These are phyloP conservation scores for Sarocladium oryzae DNA, from an alignment of 2,329 filamentous ascomycete genomes.

Conservation along the genomic window DNA sequence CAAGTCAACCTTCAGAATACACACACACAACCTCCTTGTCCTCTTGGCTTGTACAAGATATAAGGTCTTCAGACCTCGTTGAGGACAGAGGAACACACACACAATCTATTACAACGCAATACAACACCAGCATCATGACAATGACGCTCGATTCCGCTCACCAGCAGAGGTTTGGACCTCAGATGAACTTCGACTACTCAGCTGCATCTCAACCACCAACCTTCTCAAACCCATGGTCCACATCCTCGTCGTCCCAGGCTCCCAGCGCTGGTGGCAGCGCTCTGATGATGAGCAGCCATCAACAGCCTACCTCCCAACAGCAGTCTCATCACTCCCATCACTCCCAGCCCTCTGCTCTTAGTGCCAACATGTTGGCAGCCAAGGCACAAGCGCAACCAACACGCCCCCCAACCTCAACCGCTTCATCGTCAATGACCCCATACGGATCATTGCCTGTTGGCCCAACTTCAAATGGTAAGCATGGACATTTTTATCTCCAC, in stretches of 20 bases:
- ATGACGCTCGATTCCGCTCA: slow-evolving; percentile 88
- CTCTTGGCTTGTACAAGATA: background rate
- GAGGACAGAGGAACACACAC: background rate
- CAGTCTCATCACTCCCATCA: background rate
- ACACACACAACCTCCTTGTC: background rate
- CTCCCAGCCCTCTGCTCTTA: slow-evolving; percentile 31
- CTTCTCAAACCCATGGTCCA: slow-evolving; percentile 88
- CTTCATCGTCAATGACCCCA: slow-evolving; percentile 58
- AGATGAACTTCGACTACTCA: slow-evolving; percentile 70
- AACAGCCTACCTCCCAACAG: slow-evolving; percentile 18
- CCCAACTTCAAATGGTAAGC: slow-evolving; percentile 65
- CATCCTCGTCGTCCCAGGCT: slow-evolving; percentile 37
- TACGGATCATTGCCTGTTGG: slow-evolving; percentile 68
- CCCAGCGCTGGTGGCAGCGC: slow-evolving; percentile 47
- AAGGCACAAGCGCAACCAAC: slow-evolving; percentile 26
- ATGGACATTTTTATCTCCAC: slow-evolving; percentile 40
- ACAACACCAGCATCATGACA: slow-evolving; percentile 59
- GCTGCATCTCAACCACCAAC: slow-evolving; percentile 50
- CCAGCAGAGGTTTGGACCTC: slow-evolving; percentile 65
- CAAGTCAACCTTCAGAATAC: background rate
- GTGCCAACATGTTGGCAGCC: slow-evolving; percentile 45
- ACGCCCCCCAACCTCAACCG: slow-evolving; percentile 48
- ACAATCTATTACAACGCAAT: slow-evolving; percentile 11
- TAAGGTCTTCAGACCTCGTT: too few relatives aligned
- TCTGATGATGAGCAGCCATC: slow-evolving; percentile 56